Conservation (phyloP, 495 filamentous ascomycete genomes). For the Thozetella sp. region DNA sequence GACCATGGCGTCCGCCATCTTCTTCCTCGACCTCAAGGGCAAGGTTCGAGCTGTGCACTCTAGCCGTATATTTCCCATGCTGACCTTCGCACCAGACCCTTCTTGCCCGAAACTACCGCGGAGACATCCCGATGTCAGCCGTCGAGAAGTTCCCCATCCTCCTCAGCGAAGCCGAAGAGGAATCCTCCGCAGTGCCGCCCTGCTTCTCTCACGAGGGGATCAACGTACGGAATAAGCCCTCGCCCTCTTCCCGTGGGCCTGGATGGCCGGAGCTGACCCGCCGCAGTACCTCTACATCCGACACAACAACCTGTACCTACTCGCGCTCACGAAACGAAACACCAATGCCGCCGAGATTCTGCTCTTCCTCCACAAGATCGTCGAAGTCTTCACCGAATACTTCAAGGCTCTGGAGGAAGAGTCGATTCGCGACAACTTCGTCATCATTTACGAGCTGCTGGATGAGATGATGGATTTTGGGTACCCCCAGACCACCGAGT, state of each 20-base stretch:
- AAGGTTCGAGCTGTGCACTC: slow-evolving; percentile 62
- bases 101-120: slow-evolving; percentile 96
- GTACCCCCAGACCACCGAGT: slow-evolving; percentile 98
- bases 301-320: slow-evolving; percentile 99
- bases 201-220: slow-evolving; percentile 99
- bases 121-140: slow-evolving; percentile 98
- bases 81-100: slow-evolving; percentile 73
- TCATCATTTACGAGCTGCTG: slow-evolving; percentile 97
- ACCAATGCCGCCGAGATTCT: slow-evolving; percentile 98
- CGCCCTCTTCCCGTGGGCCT: neutral
- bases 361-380: slow-evolving; percentile 96
- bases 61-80: neutral
- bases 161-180: slow-evolving; percentile 98
- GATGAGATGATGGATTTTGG: slow-evolving; percentile 99
- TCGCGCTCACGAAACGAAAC: slow-evolving; percentile 97
- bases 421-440: slow-evolving; percentile 99
- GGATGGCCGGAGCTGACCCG: slow-evolving; percentile 3
- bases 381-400: slow-evolving; percentile 99
- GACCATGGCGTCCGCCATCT: slow-evolving; percentile 94
- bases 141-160: slow-evolving; percentile 98
- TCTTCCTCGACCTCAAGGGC: slow-evolving; percentile 99
- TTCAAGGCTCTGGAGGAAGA: slow-evolving; percentile 99
- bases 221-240: slow-evolving; percentile 65
- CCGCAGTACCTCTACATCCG: slow-evolving; percentile 96
- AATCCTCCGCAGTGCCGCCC: slow-evolving; percentile 94